Evolutionary conservation across 179 eudicot genomes (phyloP).

Genomic region (Sideroxylon spinosum): DNA sequence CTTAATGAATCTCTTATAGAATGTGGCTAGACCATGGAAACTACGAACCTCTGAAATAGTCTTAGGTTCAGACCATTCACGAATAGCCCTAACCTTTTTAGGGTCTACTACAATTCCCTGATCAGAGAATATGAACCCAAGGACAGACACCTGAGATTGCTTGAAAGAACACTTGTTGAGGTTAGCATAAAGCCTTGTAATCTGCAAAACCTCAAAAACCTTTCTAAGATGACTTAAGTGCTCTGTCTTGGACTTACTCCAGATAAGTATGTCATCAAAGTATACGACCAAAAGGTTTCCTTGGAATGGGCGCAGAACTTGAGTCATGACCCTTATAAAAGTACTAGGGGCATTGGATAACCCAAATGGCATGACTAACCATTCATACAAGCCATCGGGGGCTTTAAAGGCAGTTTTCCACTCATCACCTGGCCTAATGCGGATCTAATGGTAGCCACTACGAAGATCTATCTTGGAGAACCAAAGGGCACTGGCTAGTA

Average conservation of each 20-base stretch:
- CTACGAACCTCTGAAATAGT: not conserved
- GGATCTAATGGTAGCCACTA: slow-evolving; percentile 2
- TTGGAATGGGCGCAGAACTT: not conserved
- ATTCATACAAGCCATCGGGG: not conserved
- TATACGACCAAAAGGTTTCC: not conserved
- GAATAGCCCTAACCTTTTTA: not conserved
- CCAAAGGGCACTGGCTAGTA: not conserved
- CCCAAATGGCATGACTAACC: slow-evolving; percentile 8
- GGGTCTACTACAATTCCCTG: not conserved
- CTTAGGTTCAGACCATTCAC: not conserved
- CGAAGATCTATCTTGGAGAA: not conserved
- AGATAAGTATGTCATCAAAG: not conserved
- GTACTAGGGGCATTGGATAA: too few relatives aligned
- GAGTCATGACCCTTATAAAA: too few relatives aligned
- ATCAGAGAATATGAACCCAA: not conserved
- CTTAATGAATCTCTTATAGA: not conserved
- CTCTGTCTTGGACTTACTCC: not conserved
- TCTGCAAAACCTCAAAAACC: not conserved
- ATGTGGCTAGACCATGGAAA: not conserved
- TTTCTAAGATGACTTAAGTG: not conserved
- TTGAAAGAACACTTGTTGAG: not conserved
- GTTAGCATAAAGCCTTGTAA: not conserved
- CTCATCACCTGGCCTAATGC: not conserved
- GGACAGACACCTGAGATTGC: not conserved
- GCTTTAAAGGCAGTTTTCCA: slow-evolving; percentile 13